A percentile compares a stretch with the other conserved stretches of the same genome.
Evolutionary conservation across 2,329 filamentous ascomycete genomes (phyloP).

Genomic region (Calycina marina): DNA sequence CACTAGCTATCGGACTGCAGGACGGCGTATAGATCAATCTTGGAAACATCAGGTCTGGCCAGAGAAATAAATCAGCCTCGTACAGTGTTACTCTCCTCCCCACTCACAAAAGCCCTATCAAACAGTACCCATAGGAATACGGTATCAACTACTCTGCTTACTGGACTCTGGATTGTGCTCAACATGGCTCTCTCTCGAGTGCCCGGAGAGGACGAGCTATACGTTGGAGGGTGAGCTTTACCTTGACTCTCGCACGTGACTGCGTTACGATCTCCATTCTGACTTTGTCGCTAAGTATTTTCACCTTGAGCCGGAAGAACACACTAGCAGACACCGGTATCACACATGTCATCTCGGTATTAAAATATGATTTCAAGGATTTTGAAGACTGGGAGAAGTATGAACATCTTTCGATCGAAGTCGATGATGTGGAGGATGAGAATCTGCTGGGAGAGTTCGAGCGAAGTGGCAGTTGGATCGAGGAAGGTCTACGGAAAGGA

Average conservation of each 20-base stretch:
- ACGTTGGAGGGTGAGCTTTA: slow-evolving; percentile 67
- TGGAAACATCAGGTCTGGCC: no score
- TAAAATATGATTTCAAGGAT: slow-evolving; percentile 45
- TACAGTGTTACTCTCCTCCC: no score
- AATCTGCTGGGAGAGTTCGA: slow-evolving; percentile 75
- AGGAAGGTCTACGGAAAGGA: slow-evolving; percentile 50
- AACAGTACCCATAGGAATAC: no score
- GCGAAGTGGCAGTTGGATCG: slow-evolving; percentile 67
- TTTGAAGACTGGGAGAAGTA: slow-evolving; percentile 44
- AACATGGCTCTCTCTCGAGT: slow-evolving; percentile 51
- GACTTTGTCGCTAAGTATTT: slow-evolving; percentile 44
- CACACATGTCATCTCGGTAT: slow-evolving; percentile 79
- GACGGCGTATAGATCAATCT: no score
- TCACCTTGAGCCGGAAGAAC: slow-evolving; percentile 58
- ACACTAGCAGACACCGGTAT: slow-evolving; percentile 60
- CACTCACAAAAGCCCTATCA: no score
- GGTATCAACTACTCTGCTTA: no score
- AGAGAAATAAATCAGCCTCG: no score
- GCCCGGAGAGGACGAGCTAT: slow-evolving; percentile 55
- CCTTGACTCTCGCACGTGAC: no score
- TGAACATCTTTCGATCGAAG: slow-evolving; percentile 63
- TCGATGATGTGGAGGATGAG: slow-evolving; percentile 83
- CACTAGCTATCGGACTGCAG: no score
- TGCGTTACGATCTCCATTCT: slow-evolving; percentile 1
- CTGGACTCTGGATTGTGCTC: no score